Evolutionary conservation across 768 basidiomycete genomes (phyloP).

Genomic region (Panaeolus cyanescens): DNA sequence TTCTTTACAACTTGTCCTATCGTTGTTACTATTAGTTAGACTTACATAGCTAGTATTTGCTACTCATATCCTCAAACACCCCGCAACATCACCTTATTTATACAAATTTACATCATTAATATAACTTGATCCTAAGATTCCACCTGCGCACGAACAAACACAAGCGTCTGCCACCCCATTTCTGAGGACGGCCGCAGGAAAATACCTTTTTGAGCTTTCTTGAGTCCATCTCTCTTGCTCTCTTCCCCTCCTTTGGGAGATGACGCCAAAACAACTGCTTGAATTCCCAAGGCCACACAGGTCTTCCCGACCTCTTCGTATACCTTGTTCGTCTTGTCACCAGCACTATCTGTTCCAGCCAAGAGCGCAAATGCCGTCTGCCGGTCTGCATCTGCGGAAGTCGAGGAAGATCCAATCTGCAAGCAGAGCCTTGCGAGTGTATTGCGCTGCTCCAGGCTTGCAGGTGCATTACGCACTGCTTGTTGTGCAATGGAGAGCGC

Average conservation of each 20-base stretch:
- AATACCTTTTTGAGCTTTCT: conserved; percentile 62
- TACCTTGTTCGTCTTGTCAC: conserved; percentile 12
- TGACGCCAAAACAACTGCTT: conserved; percentile 44
- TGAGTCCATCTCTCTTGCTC: conserved; percentile 31
- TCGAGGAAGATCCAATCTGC: conserved; percentile 29
- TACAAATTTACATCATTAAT: conserved; percentile 7
- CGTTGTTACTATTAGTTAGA: conserved; percentile 3
- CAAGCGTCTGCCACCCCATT: conserved; percentile 61
- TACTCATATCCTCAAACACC: not conserved
- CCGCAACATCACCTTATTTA: conserved; percentile 10
- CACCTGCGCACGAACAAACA: conserved; percentile 44
- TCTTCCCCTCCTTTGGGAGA: conserved; percentile 17
- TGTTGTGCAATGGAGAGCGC: conserved; percentile 59
- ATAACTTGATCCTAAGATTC: not conserved
- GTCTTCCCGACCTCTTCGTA: conserved; percentile 37
- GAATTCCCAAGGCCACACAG: conserved; percentile 44
- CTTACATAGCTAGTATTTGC: conserved; percentile 9
- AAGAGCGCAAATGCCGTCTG: conserved; percentile 21
- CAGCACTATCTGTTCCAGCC: conserved; percentile 9
- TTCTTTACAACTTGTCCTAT: conserved; percentile 4
- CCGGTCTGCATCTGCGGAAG: conserved; percentile 48
- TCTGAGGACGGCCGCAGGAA: conserved; percentile 58
- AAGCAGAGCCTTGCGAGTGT: conserved; percentile 41
- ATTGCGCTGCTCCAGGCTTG: conserved; percentile 41
- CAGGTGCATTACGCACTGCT: conserved; percentile 59